A percentile compares a stretch with the other conserved stretches of the same genome.
Conservation (phyloP, 2,329 filamentous ascomycete species). For the Podosphaera fusca region DNA sequence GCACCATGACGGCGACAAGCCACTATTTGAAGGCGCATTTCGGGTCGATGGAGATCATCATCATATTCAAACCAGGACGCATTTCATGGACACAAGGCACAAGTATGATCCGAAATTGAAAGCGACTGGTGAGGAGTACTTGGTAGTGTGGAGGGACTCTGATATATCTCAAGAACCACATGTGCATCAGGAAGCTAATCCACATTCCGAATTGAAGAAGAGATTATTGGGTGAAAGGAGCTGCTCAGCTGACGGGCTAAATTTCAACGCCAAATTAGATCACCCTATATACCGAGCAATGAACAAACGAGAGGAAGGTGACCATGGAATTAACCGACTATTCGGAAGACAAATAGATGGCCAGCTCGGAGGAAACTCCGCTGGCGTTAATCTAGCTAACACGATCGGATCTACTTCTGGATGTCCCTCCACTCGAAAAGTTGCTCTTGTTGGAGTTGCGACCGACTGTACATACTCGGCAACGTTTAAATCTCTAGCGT, state of each 20-base stretch:
- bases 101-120: constrained; percentile 39
- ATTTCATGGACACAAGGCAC: constrained; percentile 52
- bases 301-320: constrained; percentile 26
- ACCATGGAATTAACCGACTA: constrained; percentile 39
- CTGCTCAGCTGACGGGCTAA: constrained; percentile 54
- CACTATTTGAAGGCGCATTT: constrained; percentile 81
- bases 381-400: constrained; percentile 51
- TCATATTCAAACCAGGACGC: constrained; percentile 55
- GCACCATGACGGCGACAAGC: constrained; percentile 48
- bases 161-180: constrained; percentile 33
- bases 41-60: constrained; percentile 61
- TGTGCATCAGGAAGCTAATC: constrained; percentile 24
- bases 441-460: constrained; percentile 76
- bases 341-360: constrained; percentile 56
- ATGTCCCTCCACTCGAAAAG: constrained; percentile 73
- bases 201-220: constrained; percentile 20
- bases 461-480: constrained; percentile 78
- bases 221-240: constrained; percentile 18
- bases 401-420: constrained; percentile 67
- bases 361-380: constrained; percentile 49
- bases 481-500: constrained; percentile 40
- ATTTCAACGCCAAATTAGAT: constrained; percentile 53
- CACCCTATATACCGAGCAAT: constrained; percentile 38
- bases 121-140: constrained; percentile 39
- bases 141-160: constrained; percentile 83